These are phyloP conservation scores for Penicillium sp. DNA, from an alignment of 2,329 filamentous ascomycete genomes.

Conservation along the genomic window DNA sequence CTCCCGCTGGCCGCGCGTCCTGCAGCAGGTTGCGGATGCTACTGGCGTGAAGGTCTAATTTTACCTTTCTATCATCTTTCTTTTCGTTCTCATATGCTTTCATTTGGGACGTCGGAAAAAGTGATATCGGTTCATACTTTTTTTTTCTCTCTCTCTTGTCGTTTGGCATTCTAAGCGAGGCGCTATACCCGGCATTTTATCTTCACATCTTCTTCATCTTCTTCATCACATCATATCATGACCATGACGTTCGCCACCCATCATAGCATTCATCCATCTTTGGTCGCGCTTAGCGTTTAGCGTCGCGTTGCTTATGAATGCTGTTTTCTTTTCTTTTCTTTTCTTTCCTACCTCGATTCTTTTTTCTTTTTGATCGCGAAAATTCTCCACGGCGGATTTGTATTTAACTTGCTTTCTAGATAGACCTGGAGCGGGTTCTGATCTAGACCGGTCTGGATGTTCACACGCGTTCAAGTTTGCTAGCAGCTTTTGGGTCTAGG, in stretches of 20 bases:
- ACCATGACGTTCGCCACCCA: neutral
- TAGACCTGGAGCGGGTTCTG: neutral
- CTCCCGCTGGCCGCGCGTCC: constrained; percentile 47
- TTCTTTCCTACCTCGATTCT: neutral
- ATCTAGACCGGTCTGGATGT: neutral
- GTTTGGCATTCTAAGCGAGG: constrained; percentile 32
- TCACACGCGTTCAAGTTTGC: neutral
- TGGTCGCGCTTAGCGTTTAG: constrained; percentile 2
- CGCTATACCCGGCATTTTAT: constrained; percentile 34
- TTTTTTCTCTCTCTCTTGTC: constrained; percentile 5
- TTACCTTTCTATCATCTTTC: constrained; percentile 3
- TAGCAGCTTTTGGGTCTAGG: too few species aligned
- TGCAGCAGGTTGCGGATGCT: constrained; percentile 38
- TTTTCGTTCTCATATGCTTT: constrained; percentile 7
- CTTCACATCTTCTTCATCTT: constrained; percentile 5
- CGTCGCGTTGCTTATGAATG: neutral
- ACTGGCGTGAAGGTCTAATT: constrained; percentile 22
- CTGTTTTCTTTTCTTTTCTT: neutral
- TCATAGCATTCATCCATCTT: neutral
- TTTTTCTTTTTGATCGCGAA: neutral
- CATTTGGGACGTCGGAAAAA: neutral
- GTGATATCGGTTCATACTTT: constrained; percentile 8
- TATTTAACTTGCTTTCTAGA: neutral
- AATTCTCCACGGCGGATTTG: neutral
- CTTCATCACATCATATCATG: neutral